A percentile compares a stretch with the other conserved stretches of the same genome.
Conservation (phyloP, 345 rosid species). For the Excoecaria cochinchinensis region DNA sequence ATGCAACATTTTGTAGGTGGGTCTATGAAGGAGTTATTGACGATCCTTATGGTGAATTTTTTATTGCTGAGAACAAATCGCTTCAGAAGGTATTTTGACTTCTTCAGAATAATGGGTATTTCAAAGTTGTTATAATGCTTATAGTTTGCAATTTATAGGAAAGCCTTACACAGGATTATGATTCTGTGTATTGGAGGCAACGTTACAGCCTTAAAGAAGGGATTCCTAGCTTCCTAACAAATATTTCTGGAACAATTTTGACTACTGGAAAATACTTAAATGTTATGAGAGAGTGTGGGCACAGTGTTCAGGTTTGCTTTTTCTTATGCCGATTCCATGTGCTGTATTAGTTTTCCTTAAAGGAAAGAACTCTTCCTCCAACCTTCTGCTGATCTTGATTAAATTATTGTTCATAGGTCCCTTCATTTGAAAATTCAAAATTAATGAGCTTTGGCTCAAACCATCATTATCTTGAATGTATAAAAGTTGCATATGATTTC, state of each 20-base stretch:
- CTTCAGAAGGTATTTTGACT: constrained; percentile 67
- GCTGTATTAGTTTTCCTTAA: neutral
- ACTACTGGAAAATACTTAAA: constrained; percentile 94
- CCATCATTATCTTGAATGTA: constrained; percentile 94
- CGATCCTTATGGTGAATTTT: constrained; percentile 97
- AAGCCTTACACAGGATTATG: constrained; percentile 88
- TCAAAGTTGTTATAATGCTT: constrained; percentile 24
- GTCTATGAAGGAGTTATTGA: constrained; percentile 97
- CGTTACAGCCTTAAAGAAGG: constrained; percentile 91
- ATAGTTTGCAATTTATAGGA: constrained; percentile 52
- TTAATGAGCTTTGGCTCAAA: constrained; percentile 74
- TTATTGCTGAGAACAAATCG: constrained; percentile 83
- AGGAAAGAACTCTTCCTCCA: constrained; percentile 1
- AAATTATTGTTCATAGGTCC: constrained; percentile 49
- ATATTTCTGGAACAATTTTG: constrained; percentile 84
- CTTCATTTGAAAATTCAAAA: constrained; percentile 78
- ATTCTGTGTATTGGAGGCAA: constrained; percentile 80
- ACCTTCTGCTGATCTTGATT: constrained; percentile 16
- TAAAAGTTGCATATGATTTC: constrained; percentile 88
- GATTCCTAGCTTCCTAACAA: constrained; percentile 94
- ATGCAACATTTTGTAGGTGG: constrained; percentile 61
- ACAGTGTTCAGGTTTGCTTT: constrained; percentile 75
- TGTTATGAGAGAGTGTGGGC: constrained; percentile 99
- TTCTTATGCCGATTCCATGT: neutral
- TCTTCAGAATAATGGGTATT: neutral